Evolutionary conservation across 495 filamentous ascomycete species (phyloP).

Genomic region (Echria macrotheca): DNA sequence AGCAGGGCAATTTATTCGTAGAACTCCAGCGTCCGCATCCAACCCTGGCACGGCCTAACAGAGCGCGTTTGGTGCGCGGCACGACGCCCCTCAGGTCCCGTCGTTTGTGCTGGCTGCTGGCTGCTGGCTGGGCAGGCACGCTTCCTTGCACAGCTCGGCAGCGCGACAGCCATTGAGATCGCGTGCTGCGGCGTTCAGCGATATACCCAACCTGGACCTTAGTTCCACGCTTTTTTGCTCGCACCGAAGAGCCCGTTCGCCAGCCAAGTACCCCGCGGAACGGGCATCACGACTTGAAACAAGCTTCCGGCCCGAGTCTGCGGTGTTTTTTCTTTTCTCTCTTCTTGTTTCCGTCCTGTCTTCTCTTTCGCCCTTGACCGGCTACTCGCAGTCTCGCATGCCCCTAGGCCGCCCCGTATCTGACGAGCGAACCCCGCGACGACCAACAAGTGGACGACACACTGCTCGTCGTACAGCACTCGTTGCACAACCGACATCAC

Average conservation of each 20-base stretch:
- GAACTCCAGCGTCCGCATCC: too few relatives aligned
- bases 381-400: too few relatives aligned
- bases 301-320: constrained; percentile 1
- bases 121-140: neutral
- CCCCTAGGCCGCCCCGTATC: too few relatives aligned
- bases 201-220: constrained; percentile 23
- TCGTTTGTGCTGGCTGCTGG: neutral
- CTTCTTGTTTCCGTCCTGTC: neutral
- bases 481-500: constrained; percentile 2
- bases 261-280: neutral
- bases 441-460: neutral
- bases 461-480: too few relatives aligned
- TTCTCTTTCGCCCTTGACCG: neutral
- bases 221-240: constrained; percentile 14
- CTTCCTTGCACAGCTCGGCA: neutral
- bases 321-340: constrained; percentile 3
- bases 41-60: neutral
- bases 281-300: neutral
- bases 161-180: constrained; percentile 13
- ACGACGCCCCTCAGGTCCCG: neutral
- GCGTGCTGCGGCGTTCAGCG: constrained; percentile 16
- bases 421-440: constrained; percentile 2
- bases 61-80: neutral
- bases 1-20: neutral
- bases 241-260: neutral